These are phyloP conservation scores for Triticum monococcum DNA, from an alignment of 176 grass and related monocot species.

Conservation along the genomic window DNA sequence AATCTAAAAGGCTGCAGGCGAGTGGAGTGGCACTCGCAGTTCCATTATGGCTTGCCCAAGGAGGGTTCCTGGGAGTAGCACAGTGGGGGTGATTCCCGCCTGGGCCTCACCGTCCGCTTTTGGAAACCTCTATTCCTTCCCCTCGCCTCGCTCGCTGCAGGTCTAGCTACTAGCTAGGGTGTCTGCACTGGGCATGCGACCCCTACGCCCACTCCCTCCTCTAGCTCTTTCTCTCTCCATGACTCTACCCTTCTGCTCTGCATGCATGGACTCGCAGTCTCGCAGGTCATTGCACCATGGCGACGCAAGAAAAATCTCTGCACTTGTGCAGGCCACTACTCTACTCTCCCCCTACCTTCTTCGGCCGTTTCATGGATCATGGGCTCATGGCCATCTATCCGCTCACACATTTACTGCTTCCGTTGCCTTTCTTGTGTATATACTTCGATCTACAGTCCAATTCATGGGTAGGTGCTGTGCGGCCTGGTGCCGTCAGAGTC, in stretches of 20 bases:
- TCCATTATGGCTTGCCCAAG: slow-evolving; percentile 56
- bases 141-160: slow-evolving; percentile 31
- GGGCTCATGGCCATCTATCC: slow-evolving; percentile 18
- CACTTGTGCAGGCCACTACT: neutral
- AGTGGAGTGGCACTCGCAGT: slow-evolving; percentile 32
- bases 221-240: neutral
- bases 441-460: slow-evolving; percentile 18
- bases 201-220: neutral
- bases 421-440: slow-evolving; percentile 22
- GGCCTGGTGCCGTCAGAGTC: slow-evolving; percentile 25
- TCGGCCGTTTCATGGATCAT: neutral
- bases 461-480: slow-evolving; percentile 42
- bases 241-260: neutral
- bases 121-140: slow-evolving; percentile 73
- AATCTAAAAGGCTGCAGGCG: slow-evolving; percentile 30
- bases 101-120: slow-evolving; percentile 56
- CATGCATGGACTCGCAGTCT: slow-evolving; percentile 20
- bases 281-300: slow-evolving; percentile 7
- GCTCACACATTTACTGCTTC: slow-evolving; percentile 6
- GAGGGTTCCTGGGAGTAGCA: slow-evolving; percentile 47
- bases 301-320: slow-evolving; percentile 16
- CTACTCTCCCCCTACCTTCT: slow-evolving; percentile 20
- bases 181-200: slow-evolving; percentile 32
- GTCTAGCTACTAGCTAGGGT: slow-evolving; percentile 31
- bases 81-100: slow-evolving; percentile 52